Evolutionary conservation across 306 rosid genomes (phyloP), one percentile per base, ranked within the genome.

Genomic region (Dryas octopetala): DNA sequence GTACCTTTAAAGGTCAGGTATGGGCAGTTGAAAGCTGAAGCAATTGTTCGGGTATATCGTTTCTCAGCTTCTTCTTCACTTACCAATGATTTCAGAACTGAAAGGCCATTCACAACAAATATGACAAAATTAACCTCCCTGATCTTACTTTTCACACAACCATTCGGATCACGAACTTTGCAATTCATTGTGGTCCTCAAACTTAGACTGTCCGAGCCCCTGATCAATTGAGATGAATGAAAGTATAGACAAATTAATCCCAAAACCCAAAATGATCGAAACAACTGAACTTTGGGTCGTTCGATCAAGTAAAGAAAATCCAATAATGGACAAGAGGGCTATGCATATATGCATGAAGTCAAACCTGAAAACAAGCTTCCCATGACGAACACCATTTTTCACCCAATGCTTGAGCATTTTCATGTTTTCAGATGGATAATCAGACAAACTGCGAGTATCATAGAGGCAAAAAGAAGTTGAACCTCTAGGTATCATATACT

Each of bases 361-460:
- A 82, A 75, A 91, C 98, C 97, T 91, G 69, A 78, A 15, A 71
- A 88, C 85, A 78, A 82, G 88, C 82, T 88, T 87, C 80, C 97
- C 95, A 57, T 85, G 78, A 57, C 63, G 71, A 82, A 94, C 96
- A 60, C 98, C 98, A 70, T 86, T 73, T 13, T 85, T 88, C 93
- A 94, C 90, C 98, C 96, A 94, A 44, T 66, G 72, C 81, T 82
- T 76, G 50, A 94, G 68, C 70, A 80, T 81, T 81, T 69, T 73
- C 41, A 67, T 62, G 76, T 91, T 85, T 6, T 89, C 91, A 50
- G 60, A 68, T 4, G 74, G 78, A 72, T 85, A 74, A 71, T 80
- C 83, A 44, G 86, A 87, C 74, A 94, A 77, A 81, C 98, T 70
- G 43, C 96, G 93, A 8, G 95, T 94, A 87, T 94, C 98, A 70